Evolutionary conservation across 2,329 filamentous ascomycete genomes (phyloP).

Genomic region (Verticillium nonalfalfae): DNA sequence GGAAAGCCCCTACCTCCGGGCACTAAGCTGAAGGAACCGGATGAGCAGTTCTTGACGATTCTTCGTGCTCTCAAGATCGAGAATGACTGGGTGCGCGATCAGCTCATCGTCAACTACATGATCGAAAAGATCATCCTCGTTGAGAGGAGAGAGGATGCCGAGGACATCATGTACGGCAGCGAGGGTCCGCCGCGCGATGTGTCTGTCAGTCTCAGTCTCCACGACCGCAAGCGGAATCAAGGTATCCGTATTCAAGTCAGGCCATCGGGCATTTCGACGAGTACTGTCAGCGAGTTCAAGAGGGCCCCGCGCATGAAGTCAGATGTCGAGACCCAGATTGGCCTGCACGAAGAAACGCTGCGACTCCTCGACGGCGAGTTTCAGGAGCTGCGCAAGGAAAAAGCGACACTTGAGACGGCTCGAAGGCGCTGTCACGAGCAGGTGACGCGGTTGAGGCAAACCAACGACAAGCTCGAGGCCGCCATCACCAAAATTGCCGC

Average conservation of each 20-base stretch:
- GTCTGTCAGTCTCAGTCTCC: conserved; percentile 62
- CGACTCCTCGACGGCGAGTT: conserved; percentile 50
- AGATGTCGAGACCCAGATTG: conserved; percentile 63
- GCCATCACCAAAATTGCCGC: conserved; percentile 55
- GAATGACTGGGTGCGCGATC: conserved; percentile 68
- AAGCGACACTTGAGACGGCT: conserved; percentile 38
- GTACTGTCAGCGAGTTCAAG: conserved; percentile 36
- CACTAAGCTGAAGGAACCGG: conserved; percentile 65
- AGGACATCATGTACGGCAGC: conserved; percentile 60
- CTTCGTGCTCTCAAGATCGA: conserved; percentile 78
- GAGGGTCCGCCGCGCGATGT: conserved; percentile 61
- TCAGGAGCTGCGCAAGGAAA: conserved; percentile 40
- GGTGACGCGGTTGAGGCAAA: conserved; percentile 33
- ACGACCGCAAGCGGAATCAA: conserved; percentile 42
- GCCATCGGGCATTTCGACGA: conserved; percentile 21
- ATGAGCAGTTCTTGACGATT: conserved; percentile 66
- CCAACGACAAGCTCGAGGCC: conserved; percentile 37
- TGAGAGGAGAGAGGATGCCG: conserved; percentile 58
- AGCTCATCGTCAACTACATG: conserved; percentile 73
- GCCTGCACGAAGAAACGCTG: conserved; percentile 40
- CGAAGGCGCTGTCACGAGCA: conserved; percentile 40
- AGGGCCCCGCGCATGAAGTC: conserved; percentile 70
- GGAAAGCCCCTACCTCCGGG: conserved; percentile 49
- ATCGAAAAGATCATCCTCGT: conserved; percentile 86
- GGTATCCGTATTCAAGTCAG: conserved; percentile 7